These are phyloP conservation scores for Leishmania lainsoni DNA, from an alignment of 208 protist species.

Conservation along the genomic window DNA sequence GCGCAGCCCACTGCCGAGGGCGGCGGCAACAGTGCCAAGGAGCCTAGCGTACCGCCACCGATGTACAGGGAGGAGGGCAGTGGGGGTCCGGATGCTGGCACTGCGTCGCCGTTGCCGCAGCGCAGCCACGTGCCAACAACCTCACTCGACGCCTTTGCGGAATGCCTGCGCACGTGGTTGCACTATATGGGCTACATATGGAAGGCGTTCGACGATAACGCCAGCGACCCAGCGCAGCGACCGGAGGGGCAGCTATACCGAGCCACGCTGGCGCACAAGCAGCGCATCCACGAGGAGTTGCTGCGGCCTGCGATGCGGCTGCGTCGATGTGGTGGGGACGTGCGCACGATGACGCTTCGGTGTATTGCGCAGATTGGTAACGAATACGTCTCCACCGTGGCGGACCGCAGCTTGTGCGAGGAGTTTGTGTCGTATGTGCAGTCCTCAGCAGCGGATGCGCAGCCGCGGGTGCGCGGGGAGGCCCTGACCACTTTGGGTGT, in stretches of 20 bases:
- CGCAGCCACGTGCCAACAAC: slow-evolving; percentile 1
- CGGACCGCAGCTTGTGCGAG: slow-evolving; percentile 22
- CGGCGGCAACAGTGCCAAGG: not conserved
- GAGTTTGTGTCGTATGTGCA: slow-evolving; percentile 48
- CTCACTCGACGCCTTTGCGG: slow-evolving; percentile 41
- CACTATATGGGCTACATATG: slow-evolving; percentile 87
- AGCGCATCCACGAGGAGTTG: slow-evolving; percentile 42
- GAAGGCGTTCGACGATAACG: slow-evolving; percentile 78
- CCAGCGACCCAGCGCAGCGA: slow-evolving; percentile 65
- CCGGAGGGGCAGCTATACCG: slow-evolving; percentile 29
- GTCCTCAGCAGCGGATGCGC: slow-evolving; percentile 35
- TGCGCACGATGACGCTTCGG: slow-evolving; percentile 54
- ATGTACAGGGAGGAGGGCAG: not conserved
- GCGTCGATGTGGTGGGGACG: slow-evolving; percentile 32
- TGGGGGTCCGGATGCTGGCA: not conserved
- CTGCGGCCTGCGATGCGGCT: slow-evolving; percentile 47
- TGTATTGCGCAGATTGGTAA: slow-evolving; percentile 82
- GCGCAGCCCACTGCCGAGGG: not conserved
- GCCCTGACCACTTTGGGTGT: slow-evolving; percentile 75
- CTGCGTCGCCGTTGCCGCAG: not conserved
- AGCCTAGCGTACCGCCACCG: not conserved
- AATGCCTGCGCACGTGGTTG: slow-evolving; percentile 77
- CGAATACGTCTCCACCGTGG: slow-evolving; percentile 41
- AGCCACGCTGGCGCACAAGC: slow-evolving; percentile 58
- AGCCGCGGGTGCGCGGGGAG: slow-evolving; percentile 60